A percentile compares a stretch with the other conserved stretches of the same genome.
phyloP scores from a whole-genome alignment of 2,329 filamentous ascomycete genomes.

The Colletotrichum lini region DNA sequence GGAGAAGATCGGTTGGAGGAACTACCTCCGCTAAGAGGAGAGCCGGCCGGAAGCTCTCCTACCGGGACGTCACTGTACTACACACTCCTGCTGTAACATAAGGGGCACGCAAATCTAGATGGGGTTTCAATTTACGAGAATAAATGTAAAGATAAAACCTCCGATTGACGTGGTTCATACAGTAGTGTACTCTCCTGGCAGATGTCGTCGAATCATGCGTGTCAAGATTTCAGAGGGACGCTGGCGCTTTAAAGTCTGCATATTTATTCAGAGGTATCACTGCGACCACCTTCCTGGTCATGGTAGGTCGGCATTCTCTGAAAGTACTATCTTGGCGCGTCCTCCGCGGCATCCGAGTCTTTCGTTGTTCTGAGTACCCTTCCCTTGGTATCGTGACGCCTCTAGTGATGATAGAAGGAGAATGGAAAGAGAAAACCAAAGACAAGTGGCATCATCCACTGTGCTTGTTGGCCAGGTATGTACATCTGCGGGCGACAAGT shows the following conservation, averaged over 20 bases:
- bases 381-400: slow-evolving; percentile 16
- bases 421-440: slow-evolving; percentile 3
- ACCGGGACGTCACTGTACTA: neutral
- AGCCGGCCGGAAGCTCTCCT: neutral
- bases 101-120: neutral
- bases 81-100: neutral
- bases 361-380: slow-evolving; percentile 21
- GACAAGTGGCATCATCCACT: slow-evolving; percentile 15
- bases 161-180: neutral
- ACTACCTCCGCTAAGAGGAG: slow-evolving; percentile 7
- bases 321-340: slow-evolving; percentile 7
- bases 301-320: slow-evolving; percentile 7
- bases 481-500: neutral
- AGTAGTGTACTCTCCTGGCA: neutral
- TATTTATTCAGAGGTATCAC: slow-evolving; percentile 28
- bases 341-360: slow-evolving; percentile 4
- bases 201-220: neutral
- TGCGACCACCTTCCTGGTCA: slow-evolving; percentile 27
- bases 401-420: neutral
- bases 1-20: slow-evolving; percentile 13
- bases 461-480: neutral
- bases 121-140: no score
- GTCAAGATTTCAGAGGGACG: neutral
- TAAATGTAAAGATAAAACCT: no score
- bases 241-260: slow-evolving; percentile 1